Conservation (phyloP, 2,329 filamentous ascomycete genomes). For the Exophiala lecanii-corni region DNA sequence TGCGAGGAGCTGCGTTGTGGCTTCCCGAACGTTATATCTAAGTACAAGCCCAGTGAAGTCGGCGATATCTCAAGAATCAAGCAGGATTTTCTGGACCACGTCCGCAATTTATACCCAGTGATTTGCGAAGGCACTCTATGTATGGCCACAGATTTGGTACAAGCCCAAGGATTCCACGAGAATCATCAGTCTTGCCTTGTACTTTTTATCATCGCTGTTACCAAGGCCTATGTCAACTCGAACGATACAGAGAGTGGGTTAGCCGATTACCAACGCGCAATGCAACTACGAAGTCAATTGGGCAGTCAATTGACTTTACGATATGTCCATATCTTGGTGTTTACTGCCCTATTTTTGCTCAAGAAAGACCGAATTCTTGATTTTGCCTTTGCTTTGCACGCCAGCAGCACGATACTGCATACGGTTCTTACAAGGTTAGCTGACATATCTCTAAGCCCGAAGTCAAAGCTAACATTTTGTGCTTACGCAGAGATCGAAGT, state of each 20-base stretch:
- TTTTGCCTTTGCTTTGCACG: slow-evolving; percentile 1
- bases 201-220: slow-evolving; percentile 1
- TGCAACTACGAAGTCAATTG: slow-evolving; percentile 1
- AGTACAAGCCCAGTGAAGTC: background rate
- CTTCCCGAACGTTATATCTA: slow-evolving; percentile 1
- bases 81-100: background rate
- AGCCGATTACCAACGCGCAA: slow-evolving; percentile 3
- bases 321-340: slow-evolving; percentile 2
- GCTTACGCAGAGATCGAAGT: background rate
- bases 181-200: slow-evolving; percentile 2
- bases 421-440: slow-evolving; percentile 1
- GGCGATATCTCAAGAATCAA: background rate
- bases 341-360: slow-evolving; percentile 4
- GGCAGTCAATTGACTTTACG: slow-evolving; percentile 2
- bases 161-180: slow-evolving; percentile 1
- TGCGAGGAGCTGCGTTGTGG: slow-evolving; percentile 1
- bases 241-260: background rate
- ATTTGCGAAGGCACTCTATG: slow-evolving; percentile 3
- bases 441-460: too few relatives aligned
- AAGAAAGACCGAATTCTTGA: slow-evolving; percentile 2
- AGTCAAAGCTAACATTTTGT: background rate
- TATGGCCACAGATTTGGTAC: background rate
- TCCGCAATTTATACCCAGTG: slow-evolving; percentile 4
- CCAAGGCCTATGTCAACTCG: background rate
- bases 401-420: slow-evolving; percentile 1